Evolutionary conservation across 305 asterid genomes (phyloP), one percentile per base, ranked within the genome.

Genomic region (Solanum hybrid): DNA sequence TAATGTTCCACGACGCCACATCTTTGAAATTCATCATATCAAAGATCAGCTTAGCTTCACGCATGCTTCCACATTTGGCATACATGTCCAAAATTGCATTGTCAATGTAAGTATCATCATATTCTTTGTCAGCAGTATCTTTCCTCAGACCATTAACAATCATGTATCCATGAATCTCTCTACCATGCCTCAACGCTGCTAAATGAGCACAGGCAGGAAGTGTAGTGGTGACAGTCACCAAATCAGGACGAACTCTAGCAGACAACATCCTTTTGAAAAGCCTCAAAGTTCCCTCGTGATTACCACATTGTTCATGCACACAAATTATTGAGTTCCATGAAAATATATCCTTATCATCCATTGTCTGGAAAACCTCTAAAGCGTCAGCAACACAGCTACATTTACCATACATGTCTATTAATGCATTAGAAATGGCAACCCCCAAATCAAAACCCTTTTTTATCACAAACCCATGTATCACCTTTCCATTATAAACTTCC

Each of bases 61-160:
- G 94, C 94, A 95, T 90, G 64, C 96, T 92, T 88, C 98, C 98
- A 57, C 98, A 97, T 92, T 97, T 96, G 75, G 95, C 95, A 89
- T 97, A 97, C 99, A 96, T 95, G 92, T 96, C 98, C 97, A 96
- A 92, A 71, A 97, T 89, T 78, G 99, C 94, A 91, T 97, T 97
- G 80, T 86, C 90, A 5, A 91, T 92, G 91, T 91, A 90, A 1
- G 95, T 91, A 89, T 90, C 91, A 79, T 85, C 71, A 36, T 31
- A 87, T 51, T 89, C 88, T 51, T 82, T 85, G 42, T 33, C 34
- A 8, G 78, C 64, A 16, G 90, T 91, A 22, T 78, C 76, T 42
- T 89, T 91, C 88, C 90, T 90, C 92, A 94, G 89, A 42, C 95
- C 93, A 51, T 91, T 94, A 57, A 90, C 89, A 82, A 92, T 91